phyloP scores from a whole-genome alignment of 2,329 filamentous ascomycete species.

The Calonectria naviculata region DNA sequence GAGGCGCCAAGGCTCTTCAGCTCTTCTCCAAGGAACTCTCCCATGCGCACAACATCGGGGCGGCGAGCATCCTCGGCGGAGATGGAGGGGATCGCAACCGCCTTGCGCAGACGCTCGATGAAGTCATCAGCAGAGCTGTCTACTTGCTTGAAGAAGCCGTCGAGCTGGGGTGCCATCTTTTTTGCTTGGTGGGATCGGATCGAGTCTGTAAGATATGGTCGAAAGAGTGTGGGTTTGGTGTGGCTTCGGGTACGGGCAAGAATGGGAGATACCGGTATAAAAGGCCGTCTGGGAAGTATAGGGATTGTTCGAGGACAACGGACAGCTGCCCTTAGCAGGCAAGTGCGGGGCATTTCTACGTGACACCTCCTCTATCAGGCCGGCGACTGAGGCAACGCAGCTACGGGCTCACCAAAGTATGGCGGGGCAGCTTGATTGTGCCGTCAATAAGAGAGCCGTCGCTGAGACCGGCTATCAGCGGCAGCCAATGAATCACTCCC shows the following conservation, averaged over 20 bases:
- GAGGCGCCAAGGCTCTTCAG: constrained; percentile 85
- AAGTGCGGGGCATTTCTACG: constrained; percentile 59
- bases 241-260: constrained; percentile 29
- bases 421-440: constrained; percentile 38
- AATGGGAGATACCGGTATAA: constrained; percentile 33
- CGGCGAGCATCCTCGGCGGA: constrained; percentile 91
- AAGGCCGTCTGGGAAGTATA: constrained; percentile 36
- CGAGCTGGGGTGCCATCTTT: constrained; percentile 91
- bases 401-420: constrained; percentile 28
- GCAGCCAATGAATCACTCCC: constrained; percentile 40
- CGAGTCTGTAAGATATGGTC: constrained; percentile 64
- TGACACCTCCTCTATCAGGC: constrained; percentile 40
- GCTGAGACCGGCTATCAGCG: constrained; percentile 40
- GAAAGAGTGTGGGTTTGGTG: constrained; percentile 33
- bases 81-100: constrained; percentile 95
- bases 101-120: constrained; percentile 89
- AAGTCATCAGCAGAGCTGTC: constrained; percentile 83
- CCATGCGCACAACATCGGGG: constrained; percentile 96
- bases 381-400: constrained; percentile 36
- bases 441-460: constrained; percentile 19
- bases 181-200: constrained; percentile 69
- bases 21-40: constrained; percentile 86
- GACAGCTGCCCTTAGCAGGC: constrained; percentile 45
- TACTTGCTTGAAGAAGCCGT: constrained; percentile 93
- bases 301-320: constrained; percentile 36